Evolutionary conservation across 257 asterid species (phyloP), one percentile per base, ranked within the genome.

Genomic region (Salvia splendens): DNA sequence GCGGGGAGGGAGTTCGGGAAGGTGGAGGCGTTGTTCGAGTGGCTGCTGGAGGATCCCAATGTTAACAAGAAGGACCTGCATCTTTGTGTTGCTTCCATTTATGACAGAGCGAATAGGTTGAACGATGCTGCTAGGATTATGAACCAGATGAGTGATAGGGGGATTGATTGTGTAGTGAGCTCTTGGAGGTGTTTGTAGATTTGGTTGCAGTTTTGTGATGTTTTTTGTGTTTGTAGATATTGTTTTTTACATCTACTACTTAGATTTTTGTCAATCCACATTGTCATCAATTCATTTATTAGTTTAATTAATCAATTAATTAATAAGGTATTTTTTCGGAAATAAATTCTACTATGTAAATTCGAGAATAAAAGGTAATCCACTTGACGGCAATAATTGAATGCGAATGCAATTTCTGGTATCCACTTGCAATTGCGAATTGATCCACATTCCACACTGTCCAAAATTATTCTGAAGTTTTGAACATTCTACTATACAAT

Each of bases 11-110:
- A 90, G 58, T 93, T 84, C n/a, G 82, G 73, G 61, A 78, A 47
- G 86, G 86, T 94, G 5, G 95, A 88, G 57, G 58, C 60, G 11
- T 65, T 84, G 76, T 88, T 88, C 24, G 81, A 76, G 77, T 82
- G 67, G 76, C 78, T 94, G 42, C 81, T 73, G 71, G 41, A 60
- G 14, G 85, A 90, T 79, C 80, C 85, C 8, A 88, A 85, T 14
- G 66, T 93, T n/a, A 88, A 90, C 83, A 84, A 84, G 87, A 93
- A 80, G 78, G 99, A 90, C 52, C 75, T 93, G 83, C 83, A 85
- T 81, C 83, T 81, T 36, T 91, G 90, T 58, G 97, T 88, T 49
- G 89, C 97, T 58, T 77, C 88, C 65, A 78, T 93, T 35, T 93
- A 88, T 41, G 97, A 93, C 65, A 78, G 89, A 75, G 97, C 99